Base-by-base conservation (phyloP, 306 rosid genomes). In the Betula pendula region DNA sequence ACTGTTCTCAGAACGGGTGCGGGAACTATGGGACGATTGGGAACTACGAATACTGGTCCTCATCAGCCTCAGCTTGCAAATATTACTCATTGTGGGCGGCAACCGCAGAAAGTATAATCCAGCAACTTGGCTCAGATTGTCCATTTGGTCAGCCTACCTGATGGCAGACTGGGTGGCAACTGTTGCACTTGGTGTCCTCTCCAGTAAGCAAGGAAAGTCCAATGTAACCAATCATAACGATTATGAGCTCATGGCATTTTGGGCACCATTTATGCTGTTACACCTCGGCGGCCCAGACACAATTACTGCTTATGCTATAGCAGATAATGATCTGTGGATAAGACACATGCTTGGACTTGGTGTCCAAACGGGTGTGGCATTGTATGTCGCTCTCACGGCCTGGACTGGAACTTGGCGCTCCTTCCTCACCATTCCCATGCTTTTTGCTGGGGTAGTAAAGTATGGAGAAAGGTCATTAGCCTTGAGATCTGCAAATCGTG, bases 91-190 rank as follows among this genome's bases (percentile, higher is more conserved):
- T 59, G 40, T 59, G 12, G 14, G 25, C 3, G 67, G 67, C 40
- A 59, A 27, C 35, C 67, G 67, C 40, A 59, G 67, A 27, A 59
- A 59, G 67, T 59, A 59, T 14, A 27, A 59, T 27, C 38, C 67
- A 29, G 35, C 7, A 27, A 59, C 40, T 59, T 59, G 6, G 67
- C 40, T 59, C n/a, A 59, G 67, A 25, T 10, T 59, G 16, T 59
- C 67, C 13, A 27, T 59, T 15, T 59, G 67, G 67, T 59, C 38
- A 11, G 67, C 67, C 25, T 59, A 59, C 17, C 40, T 27, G 27
- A 59, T 16, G 19, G 67, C 40, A 59, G 67, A 59, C 67, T 59
- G 67, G 40, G 67, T 59, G 8, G 67, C 67, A 59, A 59, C 67
- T 59, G 67, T 27, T 59, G 67, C 67, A 59, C 67, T 59, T 4